Percentiles rank a stretch among this genome's conserved stretches.
phyloP scores from a whole-genome alignment of 2,329 filamentous ascomycete species.

The Fusarium virguliforme region DNA sequence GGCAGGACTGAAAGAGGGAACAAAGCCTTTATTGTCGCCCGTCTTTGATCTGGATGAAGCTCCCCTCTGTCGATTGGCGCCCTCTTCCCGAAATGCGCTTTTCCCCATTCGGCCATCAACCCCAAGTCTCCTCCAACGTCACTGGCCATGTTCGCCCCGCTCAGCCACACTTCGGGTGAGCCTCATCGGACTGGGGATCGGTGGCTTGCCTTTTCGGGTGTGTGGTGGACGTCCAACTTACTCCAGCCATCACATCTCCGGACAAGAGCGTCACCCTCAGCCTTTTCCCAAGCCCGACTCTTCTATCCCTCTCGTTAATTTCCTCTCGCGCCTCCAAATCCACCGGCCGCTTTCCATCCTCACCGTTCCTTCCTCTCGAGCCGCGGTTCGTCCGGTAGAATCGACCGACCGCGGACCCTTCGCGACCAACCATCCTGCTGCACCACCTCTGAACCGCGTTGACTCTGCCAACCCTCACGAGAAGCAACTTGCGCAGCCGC shows the following conservation, averaged over 20 bases:
- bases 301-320: neutral
- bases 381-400: slow-evolving; percentile 49
- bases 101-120: slow-evolving; percentile 21
- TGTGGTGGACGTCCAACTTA: slow-evolving; percentile 30
- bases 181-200: slow-evolving; percentile 45
- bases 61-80: slow-evolving; percentile 27
- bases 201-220: slow-evolving; percentile 39
- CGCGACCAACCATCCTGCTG: slow-evolving; percentile 46
- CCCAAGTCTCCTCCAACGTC: neutral
- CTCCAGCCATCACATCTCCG: slow-evolving; percentile 33
- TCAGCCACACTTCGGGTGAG: slow-evolving; percentile 49
- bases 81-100: slow-evolving; percentile 29
- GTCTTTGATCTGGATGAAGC: slow-evolving; percentile 20
- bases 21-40: neutral
- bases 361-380: slow-evolving; percentile 38
- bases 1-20: neutral
- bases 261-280: slow-evolving; percentile 28
- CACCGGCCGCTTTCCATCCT: neutral
- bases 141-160: slow-evolving; percentile 32
- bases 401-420: slow-evolving; percentile 47
- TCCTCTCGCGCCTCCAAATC: neutral
- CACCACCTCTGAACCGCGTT: slow-evolving; percentile 48
- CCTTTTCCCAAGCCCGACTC: neutral
- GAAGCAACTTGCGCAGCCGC: slow-evolving; percentile 27
- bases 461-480: slow-evolving; percentile 19